Evolutionary conservation across 2,329 filamentous ascomycete genomes (phyloP).

Genomic region (Xylariaceae sp.): DNA sequence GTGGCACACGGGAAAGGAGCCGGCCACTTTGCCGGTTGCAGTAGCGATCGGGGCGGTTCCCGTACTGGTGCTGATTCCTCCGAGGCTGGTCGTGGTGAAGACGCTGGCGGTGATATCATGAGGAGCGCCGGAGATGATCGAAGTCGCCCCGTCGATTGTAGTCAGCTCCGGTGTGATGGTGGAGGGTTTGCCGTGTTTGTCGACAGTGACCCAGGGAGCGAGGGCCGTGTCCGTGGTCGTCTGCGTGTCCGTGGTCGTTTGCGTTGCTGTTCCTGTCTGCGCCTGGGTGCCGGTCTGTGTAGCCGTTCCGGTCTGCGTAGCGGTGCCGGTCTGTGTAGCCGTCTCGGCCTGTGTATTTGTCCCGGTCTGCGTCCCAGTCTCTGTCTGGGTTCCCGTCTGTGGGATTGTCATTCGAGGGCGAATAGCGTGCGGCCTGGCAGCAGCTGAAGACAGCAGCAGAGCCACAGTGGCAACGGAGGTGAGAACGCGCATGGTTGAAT

Average conservation of each 20-base stretch:
- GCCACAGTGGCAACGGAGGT: slow-evolving; percentile 12
- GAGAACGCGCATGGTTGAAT: slow-evolving; percentile 17
- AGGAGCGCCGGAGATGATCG: slow-evolving; percentile 29
- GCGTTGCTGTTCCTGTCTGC: background rate
- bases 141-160: slow-evolving; percentile 38
- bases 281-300: background rate
- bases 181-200: slow-evolving; percentile 36
- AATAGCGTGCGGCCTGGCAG: background rate
- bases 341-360: background rate
- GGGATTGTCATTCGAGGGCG: background rate
- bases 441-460: slow-evolving; percentile 17
- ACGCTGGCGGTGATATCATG: slow-evolving; percentile 34
- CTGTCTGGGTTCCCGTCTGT: background rate
- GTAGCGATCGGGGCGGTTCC: slow-evolving; percentile 38
- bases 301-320: background rate
- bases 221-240: slow-evolving; percentile 26
- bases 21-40: slow-evolving; percentile 31
- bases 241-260: slow-evolving; percentile 1
- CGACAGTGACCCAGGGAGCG: slow-evolving; percentile 45
- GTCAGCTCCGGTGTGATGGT: slow-evolving; percentile 43
- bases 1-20: slow-evolving; percentile 42
- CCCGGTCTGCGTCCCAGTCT: background rate
- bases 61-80: slow-evolving; percentile 26
- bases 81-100: slow-evolving; percentile 25
- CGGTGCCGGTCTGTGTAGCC: background rate